A percentile compares a stretch with the other conserved stretches of the same genome.
Conservation (phyloP, 2,329 filamentous ascomycete species). For the Emmonsia crescens region DNA sequence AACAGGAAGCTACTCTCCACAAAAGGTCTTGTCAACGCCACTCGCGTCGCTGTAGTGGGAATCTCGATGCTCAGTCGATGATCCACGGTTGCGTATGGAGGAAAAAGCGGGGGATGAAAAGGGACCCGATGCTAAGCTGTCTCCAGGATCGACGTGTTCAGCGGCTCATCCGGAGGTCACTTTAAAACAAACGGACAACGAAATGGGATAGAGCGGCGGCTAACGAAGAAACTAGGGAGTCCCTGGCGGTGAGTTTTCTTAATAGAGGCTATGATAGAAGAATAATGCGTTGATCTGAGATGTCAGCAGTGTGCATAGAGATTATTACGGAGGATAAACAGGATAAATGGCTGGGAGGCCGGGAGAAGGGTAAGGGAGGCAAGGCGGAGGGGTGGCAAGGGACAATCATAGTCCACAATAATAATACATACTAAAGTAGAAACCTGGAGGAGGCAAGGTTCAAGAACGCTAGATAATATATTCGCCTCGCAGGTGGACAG, state of each 20-base stretch:
- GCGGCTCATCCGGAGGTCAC: not conserved
- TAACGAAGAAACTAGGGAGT: not conserved
- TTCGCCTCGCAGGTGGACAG: not conserved
- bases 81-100: slow-evolving; percentile 11
- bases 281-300: not conserved
- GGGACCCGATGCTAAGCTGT: slow-evolving; percentile 5
- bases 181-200: not conserved
- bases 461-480: not conserved
- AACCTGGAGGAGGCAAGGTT: not conserved
- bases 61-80: slow-evolving; percentile 7
- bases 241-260: no score
- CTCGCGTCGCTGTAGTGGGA: slow-evolving; percentile 8
- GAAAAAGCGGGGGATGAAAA: slow-evolving; percentile 5
- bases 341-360: not conserved
- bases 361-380: not conserved
- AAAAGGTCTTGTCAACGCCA: slow-evolving; percentile 10
- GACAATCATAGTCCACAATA: not conserved
- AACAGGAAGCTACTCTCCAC: slow-evolving; percentile 14
- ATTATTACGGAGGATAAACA: not conserved
- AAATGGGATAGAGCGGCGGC: not conserved
- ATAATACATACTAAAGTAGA: not conserved
- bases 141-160: slow-evolving; percentile 13
- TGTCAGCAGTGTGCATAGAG: not conserved
- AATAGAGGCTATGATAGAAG: not conserved
- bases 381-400: not conserved